These are phyloP conservation scores for Aspergillus pseudotamarii DNA, from an alignment of 2,329 filamentous ascomycete species.

Conservation along the genomic window DNA sequence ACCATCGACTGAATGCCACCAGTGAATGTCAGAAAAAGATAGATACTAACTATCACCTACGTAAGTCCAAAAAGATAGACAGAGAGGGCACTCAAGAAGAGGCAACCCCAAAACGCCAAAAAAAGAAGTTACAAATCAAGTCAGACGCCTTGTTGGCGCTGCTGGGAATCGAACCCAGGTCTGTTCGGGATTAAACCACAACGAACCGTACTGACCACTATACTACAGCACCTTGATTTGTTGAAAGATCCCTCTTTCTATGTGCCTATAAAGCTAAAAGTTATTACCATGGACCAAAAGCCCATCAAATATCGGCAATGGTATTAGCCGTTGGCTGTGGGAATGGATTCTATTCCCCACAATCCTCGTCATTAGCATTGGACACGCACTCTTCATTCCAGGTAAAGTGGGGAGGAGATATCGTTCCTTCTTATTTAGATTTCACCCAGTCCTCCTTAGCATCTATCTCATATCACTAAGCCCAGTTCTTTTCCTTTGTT, in stretches of 20 bases:
- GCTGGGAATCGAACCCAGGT: slow-evolving; percentile 30
- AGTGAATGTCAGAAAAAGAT: no score
- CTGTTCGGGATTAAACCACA: slow-evolving; percentile 25
- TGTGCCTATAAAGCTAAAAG: not conserved
- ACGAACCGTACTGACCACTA: slow-evolving; percentile 28
- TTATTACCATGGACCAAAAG: rapidly evolving
- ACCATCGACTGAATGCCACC: not conserved
- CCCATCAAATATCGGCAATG: not conserved
- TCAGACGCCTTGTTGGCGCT: slow-evolving; percentile 22
- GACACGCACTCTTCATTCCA: not conserved
- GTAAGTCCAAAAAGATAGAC: no score
- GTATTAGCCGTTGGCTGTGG: not conserved
- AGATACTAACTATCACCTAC: no score
- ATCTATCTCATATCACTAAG: not conserved
- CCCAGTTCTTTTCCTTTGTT: rapidly evolving
- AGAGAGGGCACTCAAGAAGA: no score
- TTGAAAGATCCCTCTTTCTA: not conserved
- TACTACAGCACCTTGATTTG: slow-evolving; percentile 29
- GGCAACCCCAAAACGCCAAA: not conserved
- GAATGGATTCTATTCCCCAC: not conserved
- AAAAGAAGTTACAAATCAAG: slow-evolving; percentile 18
- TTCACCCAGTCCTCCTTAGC: not conserved
- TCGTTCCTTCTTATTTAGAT: not conserved
- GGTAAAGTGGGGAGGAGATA: not conserved
- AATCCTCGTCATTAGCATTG: not conserved